phyloP scores from a whole-genome alignment of 1,139 yeast species.

The Scheffersomyces lignicola region DNA sequence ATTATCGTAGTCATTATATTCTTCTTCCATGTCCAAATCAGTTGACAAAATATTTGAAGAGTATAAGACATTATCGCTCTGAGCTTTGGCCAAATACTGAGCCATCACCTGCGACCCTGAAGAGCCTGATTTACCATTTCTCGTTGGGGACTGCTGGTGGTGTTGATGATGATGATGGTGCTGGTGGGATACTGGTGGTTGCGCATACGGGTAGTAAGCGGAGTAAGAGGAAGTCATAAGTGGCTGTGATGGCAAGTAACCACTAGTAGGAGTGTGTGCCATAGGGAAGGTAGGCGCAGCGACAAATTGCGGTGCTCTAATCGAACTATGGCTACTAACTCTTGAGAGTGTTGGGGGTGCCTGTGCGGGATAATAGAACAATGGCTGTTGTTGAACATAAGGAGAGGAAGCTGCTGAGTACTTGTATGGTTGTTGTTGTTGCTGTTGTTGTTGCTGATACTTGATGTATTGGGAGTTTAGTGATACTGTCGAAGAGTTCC shows the following conservation, averaged over 20 bases:
- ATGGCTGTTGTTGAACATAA: conserved; percentile 19
- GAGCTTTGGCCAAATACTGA: conserved; percentile 70
- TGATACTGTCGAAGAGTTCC: conserved; percentile 27
- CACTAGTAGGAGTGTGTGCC: conserved; percentile 7
- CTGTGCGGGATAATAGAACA: conserved; percentile 11
- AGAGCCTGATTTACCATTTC: conserved; percentile 15
- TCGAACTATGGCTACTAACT: conserved; percentile 9
- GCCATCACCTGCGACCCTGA: conserved; percentile 79
- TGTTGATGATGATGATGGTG: conserved; percentile 7
- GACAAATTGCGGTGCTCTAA: conserved; percentile 6
- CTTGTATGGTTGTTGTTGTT: conserved; percentile 8
- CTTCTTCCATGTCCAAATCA: conserved; percentile 16
- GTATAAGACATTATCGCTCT: conserved; percentile 58
- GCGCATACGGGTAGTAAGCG: conserved; percentile 11
- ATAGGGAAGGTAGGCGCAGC: conserved; percentile 12
- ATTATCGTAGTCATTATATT: conserved; percentile 3
- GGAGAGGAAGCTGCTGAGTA: conserved; percentile 14
- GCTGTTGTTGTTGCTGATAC: conserved; percentile 8
- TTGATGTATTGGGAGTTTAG: conserved; percentile 20
- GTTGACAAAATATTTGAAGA: conserved; percentile 49
- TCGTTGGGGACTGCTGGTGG: conserved; percentile 4
- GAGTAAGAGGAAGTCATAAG: conserved; percentile 5
- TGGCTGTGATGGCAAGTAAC: conserved; percentile 1
- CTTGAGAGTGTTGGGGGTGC: conserved; percentile 12
- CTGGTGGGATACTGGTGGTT: conserved; percentile 10